These are phyloP conservation scores for Schizonepeta tenuifolia DNA, from an alignment of 257 asterid species.

Conservation along the genomic window DNA sequence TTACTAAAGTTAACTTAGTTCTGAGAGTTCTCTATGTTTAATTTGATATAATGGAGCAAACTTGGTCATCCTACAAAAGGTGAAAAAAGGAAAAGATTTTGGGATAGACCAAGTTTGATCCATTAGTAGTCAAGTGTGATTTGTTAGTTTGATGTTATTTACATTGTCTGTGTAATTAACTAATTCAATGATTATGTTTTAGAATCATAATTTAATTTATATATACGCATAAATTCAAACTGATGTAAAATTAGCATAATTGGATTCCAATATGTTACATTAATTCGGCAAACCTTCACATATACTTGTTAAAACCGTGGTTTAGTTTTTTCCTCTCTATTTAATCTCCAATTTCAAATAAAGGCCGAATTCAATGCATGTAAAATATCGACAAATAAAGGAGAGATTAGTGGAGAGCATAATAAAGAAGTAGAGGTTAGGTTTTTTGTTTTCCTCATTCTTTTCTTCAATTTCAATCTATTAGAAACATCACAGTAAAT, in stretches of 20 bases:
- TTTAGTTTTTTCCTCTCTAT: too few species aligned
- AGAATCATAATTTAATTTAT: slow-evolving; percentile 2
- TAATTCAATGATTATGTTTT: slow-evolving; percentile 18
- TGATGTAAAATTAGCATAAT: neutral
- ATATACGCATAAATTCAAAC: neutral
- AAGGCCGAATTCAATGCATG: too few species aligned
- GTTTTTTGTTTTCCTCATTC: too few species aligned
- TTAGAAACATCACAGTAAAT: too few species aligned
- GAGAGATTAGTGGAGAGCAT: too few species aligned
- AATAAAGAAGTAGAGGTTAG: too few species aligned
- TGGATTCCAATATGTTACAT: too few species aligned
- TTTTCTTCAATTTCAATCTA: too few species aligned
- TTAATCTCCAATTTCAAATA: too few species aligned
- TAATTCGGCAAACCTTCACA: too few species aligned
- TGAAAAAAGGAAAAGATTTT: neutral
- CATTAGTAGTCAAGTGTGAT: slow-evolving; percentile 47
- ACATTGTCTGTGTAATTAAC: slow-evolving; percentile 25
- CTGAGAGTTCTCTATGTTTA: slow-evolving; percentile 10
- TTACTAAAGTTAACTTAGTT: slow-evolving; percentile 23
- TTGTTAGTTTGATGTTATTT: slow-evolving; percentile 26
- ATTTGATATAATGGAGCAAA: slow-evolving; percentile 66
- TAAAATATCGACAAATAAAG: too few species aligned
- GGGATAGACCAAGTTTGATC: slow-evolving; percentile 94
- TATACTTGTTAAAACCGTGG: too few species aligned
- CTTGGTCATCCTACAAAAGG: slow-evolving; percentile 71